Evolutionary conservation across 805 yeast genomes (phyloP).

Genomic region (Sugiyamaella floridensis): DNA sequence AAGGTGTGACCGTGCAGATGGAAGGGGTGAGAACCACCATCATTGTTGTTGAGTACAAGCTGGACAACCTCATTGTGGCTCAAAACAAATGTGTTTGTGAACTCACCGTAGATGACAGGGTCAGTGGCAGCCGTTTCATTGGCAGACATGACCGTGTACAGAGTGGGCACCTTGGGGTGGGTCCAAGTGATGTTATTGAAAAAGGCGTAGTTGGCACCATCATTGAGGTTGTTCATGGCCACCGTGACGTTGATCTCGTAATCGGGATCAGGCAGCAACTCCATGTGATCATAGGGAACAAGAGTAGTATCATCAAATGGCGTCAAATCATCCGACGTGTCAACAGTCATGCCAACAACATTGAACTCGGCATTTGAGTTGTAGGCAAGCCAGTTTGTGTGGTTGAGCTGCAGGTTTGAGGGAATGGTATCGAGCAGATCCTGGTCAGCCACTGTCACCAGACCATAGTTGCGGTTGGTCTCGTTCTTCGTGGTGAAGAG

Average conservation of each 20-base stretch:
- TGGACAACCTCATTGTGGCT: slow-evolving; percentile 64
- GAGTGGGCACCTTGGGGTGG: slow-evolving; percentile 78
- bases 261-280: slow-evolving; percentile 60
- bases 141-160: slow-evolving; percentile 70
- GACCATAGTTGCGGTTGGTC: slow-evolving; percentile 61
- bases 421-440: slow-evolving; percentile 78
- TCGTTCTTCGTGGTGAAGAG: slow-evolving; percentile 65
- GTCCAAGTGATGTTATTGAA: slow-evolving; percentile 80
- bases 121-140: slow-evolving; percentile 41
- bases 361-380: slow-evolving; percentile 40
- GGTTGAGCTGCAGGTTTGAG: slow-evolving; percentile 54
- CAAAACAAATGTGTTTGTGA: slow-evolving; percentile 69
- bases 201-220: slow-evolving; percentile 94
- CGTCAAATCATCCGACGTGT: slow-evolving; percentile 39
- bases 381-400: slow-evolving; percentile 69
- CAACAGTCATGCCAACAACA: slow-evolving; percentile 31
- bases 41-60: slow-evolving; percentile 75
- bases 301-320: slow-evolving; percentile 74
- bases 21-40: slow-evolving; percentile 95
- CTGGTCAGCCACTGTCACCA: slow-evolving; percentile 74
- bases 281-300: slow-evolving; percentile 53
- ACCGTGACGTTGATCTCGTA: slow-evolving; percentile 60
- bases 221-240: slow-evolving; percentile 70
- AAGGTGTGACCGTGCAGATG: slow-evolving; percentile 91
- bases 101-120: slow-evolving; percentile 67